Percentiles rank a stretch among this genome's conserved stretches.
Evolutionary conservation across 805 yeast species (phyloP).

Genomic region (Yarrowia deformans): DNA sequence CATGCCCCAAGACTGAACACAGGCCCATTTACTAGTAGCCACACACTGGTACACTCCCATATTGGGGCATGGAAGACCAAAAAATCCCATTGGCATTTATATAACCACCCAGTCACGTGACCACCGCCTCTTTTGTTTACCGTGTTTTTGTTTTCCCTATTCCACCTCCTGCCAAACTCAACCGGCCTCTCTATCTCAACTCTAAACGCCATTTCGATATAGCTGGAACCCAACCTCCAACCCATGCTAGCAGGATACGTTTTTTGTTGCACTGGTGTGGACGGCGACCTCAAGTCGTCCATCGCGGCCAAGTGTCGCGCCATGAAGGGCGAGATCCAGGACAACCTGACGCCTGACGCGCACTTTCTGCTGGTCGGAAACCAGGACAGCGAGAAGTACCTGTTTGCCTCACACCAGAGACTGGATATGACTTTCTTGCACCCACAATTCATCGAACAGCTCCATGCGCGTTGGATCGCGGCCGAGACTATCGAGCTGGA

Average conservation of each 20-base stretch:
- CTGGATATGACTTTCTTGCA: conserved; percentile 64
- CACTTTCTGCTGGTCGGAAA: conserved; percentile 61
- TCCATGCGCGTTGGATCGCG: conserved; percentile 61
- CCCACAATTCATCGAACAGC: conserved; percentile 55
- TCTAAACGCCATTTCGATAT: conserved; percentile 21
- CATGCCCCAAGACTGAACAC: too few relatives aligned
- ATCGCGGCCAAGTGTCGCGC: conserved; percentile 52
- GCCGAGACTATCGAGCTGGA: conserved; percentile 55
- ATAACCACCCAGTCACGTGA: too few relatives aligned
- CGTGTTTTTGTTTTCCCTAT: neutral
- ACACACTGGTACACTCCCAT: too few relatives aligned
- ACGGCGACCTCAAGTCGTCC: conserved; percentile 40
- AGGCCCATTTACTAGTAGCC: too few relatives aligned
- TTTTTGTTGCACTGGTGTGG: conserved; percentile 37
- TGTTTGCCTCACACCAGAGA: conserved; percentile 54
- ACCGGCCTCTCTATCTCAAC: neutral
- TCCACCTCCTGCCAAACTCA: neutral
- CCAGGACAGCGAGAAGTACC: conserved; percentile 61
- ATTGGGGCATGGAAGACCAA: too few relatives aligned
- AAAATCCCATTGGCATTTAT: too few relatives aligned
- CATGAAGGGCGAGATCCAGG: conserved; percentile 58
- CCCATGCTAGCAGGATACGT: conserved; percentile 33
- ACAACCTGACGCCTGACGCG: conserved; percentile 61
- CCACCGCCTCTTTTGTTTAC: too few relatives aligned
- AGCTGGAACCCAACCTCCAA: neutral